Conservation (phyloP, 2,329 filamentous ascomycete species). For the Botrytis squamosa region DNA sequence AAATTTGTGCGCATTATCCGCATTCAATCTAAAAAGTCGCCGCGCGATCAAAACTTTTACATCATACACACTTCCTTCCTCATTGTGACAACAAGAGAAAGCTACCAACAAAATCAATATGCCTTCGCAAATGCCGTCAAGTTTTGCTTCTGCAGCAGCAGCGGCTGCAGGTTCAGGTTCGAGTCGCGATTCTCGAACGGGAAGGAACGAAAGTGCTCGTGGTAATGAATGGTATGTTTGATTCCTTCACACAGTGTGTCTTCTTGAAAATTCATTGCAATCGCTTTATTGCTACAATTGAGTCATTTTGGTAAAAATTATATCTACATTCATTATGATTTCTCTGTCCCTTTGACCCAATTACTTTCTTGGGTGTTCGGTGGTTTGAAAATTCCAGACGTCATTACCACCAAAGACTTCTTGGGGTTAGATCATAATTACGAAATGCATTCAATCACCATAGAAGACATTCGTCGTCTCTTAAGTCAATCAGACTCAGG, state of each 20-base stretch:
- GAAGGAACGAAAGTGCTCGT: conserved; percentile 46
- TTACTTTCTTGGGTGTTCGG: background rate
- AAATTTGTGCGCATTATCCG: conserved; percentile 17
- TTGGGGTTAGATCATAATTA: background rate
- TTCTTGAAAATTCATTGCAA: background rate
- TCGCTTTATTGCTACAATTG: background rate
- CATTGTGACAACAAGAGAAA: conserved; percentile 12
- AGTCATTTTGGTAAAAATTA: background rate
- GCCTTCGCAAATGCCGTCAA: conserved; percentile 60
- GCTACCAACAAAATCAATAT: conserved; percentile 16
- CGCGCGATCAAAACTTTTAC: conserved; percentile 19
- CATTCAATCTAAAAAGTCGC: conserved; percentile 1
- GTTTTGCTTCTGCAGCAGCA: conserved; percentile 80
- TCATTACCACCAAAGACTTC: conserved; percentile 3
- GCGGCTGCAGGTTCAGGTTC: conserved; percentile 52
- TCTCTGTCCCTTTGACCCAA: background rate
- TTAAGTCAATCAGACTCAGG: too few relatives aligned
- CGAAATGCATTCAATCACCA: background rate
- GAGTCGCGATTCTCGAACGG: conserved; percentile 59
- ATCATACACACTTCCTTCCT: background rate
- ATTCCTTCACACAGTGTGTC: background rate
- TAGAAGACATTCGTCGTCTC: background rate
- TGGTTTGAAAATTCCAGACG: background rate
- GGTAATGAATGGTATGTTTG: conserved; percentile 67
- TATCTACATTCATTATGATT: background rate